Percentiles rank a stretch among this genome's conserved stretches.
Conservation (phyloP, 1,284 basidiomycete genomes). For the Mycocalia duriaeana region DNA sequence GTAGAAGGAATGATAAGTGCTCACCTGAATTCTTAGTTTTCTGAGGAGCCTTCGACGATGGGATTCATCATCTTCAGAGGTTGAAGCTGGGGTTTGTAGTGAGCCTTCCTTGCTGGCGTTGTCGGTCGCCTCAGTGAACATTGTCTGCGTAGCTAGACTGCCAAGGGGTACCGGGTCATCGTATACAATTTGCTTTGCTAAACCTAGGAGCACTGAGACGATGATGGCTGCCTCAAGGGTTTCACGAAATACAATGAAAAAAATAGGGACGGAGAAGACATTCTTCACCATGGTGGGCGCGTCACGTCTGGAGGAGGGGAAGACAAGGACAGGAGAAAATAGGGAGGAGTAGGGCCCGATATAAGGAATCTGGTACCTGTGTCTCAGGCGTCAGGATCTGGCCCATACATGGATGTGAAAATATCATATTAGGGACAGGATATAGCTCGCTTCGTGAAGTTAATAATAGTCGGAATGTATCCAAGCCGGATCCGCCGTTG, state of each 20-base stretch:
- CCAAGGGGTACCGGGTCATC: constrained; percentile 27
- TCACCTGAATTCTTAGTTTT: constrained; percentile 62
- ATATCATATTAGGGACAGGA: too few species aligned
- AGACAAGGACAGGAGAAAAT: too few species aligned
- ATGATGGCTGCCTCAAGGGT: constrained; percentile 87
- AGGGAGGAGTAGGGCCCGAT: too few species aligned
- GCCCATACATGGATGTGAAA: too few species aligned
- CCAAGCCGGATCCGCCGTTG: too few species aligned
- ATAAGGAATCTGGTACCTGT: too few species aligned
- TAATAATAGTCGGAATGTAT: too few species aligned
- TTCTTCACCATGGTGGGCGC: constrained; percentile 45
- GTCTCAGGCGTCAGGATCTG: too few species aligned
- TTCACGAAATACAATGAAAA: constrained; percentile 89
- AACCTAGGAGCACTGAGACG: constrained; percentile 80
- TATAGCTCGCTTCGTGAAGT: too few species aligned
- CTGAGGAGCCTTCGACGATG: constrained; percentile 40
- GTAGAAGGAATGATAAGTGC: constrained; percentile 4
- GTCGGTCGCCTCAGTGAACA: constrained; percentile 8
- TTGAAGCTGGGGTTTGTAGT: constrained; percentile 10
- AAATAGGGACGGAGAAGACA: constrained; percentile 77
- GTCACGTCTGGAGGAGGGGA: constrained; percentile 1
- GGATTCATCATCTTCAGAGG: constrained; percentile 23
- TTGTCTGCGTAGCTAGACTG: constrained; percentile 11
- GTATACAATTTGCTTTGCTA: constrained; percentile 75
- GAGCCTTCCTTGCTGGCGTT: constrained; percentile 21